Evolutionary conservation across 176 grass and related monocot species (phyloP).

Genomic region (Cocos nucifera): DNA sequence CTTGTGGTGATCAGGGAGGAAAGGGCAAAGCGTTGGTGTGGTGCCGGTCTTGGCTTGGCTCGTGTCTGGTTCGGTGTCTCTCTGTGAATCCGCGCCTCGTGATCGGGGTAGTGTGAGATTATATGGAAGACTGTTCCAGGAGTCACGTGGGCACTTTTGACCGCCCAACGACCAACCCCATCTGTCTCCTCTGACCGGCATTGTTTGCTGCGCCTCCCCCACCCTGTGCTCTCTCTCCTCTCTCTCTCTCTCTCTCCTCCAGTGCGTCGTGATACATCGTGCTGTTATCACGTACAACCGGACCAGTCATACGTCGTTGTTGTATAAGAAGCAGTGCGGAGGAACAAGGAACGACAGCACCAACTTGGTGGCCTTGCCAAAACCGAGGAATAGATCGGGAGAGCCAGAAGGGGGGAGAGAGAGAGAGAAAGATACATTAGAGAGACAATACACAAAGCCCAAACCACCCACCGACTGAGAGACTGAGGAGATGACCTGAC

Average conservation of each 20-base stretch:
- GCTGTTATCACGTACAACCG: neutral
- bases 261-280: slow-evolving; percentile 8
- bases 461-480: too few species aligned
- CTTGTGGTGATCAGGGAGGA: too few species aligned
- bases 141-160: slow-evolving; percentile 98
- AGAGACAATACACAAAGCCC: neutral
- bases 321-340: slow-evolving; percentile 5
- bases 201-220: slow-evolving; percentile 22
- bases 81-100: slow-evolving; percentile 41
- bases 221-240: neutral
- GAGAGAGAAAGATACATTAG: neutral
- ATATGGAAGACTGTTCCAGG: slow-evolving; percentile 80
- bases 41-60: too few species aligned
- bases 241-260: neutral
- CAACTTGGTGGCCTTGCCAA: too few species aligned
- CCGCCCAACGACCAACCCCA: slow-evolving; percentile 34
- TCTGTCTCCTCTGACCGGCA: slow-evolving; percentile 14
- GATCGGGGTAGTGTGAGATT: slow-evolving; percentile 51
- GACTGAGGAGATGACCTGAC: too few species aligned
- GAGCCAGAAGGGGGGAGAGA: neutral
- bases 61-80: too few species aligned
- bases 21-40: too few species aligned
- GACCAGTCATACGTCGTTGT: slow-evolving; percentile 13
- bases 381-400: too few species aligned
- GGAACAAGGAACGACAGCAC: neutral